Evolutionary conservation across 2,329 filamentous ascomycete genomes (phyloP), one percentile per base, ranked within the genome.

Genomic region (Immersiporthe knoxdaviesiana): DNA sequence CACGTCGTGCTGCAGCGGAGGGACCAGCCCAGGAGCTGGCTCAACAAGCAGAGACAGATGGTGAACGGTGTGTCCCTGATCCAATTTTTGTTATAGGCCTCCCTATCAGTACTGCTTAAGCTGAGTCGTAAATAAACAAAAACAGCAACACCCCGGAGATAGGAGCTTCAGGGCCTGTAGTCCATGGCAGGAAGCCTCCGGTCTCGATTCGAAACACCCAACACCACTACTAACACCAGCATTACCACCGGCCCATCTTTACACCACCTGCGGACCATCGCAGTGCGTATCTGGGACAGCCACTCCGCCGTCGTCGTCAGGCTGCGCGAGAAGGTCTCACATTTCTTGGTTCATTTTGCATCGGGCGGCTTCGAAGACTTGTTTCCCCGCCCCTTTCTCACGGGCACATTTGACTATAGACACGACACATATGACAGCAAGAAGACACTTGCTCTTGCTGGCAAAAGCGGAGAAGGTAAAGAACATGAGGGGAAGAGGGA

Each of bases 21-120:
- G 74, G 92, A 95, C 74, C 87, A 87, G 74, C 91, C 92, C 18
- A 91, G 89, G 80, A 94, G 92, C 80, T 97, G 92, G 92, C 81
- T 97, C 74, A 92, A 92, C 76, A 94, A 92, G 83, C 92, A 96
- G 84, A 87, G 92, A 77, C 87, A 89, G 77, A 84, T 90, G 83
- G 87, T 91, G 73, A 90, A 90, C 78, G 84, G 84, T 87, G 67
- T 74, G 81, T 24, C 35, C 4, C 10, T 54, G 4, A 39, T 30
- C n/a, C 21, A 44, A 16, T 16, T 21, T n/a, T 41, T 18, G 8
- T 35, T 35, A 35, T 35, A 35, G n/a, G n/a, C n/a, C n/a, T 30
- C 14, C 7, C 11, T 7, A 16, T 37, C 41, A 7, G 2, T 21
- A 30, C n/a, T 30, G 21, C 24, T 11, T 21, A 11, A 56, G 59